Evolutionary conservation across 768 basidiomycete genomes (phyloP), one percentile per base, ranked within the genome.

Genomic region (Naganishia randhawae): DNA sequence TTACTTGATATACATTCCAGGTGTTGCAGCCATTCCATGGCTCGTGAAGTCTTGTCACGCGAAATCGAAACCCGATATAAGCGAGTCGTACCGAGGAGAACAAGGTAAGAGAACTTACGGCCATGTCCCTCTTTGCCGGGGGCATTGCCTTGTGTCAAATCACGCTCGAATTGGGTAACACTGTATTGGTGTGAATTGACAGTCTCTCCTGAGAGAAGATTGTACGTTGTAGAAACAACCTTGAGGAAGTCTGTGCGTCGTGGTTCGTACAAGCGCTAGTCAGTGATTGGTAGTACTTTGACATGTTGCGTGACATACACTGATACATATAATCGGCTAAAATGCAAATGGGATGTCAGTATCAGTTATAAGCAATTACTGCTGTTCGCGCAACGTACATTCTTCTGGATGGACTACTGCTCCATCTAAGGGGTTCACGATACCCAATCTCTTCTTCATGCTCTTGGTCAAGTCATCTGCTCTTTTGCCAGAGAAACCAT

Each of bases 221-320:
- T 85, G 82, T 96, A 97, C 76, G 89, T 89, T 1, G 95, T 99
- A 8, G 92, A 92, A 45, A 99, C 96, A 51, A 99, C 95, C 81
- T 99, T 99, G 75, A 99, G 84, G 86, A 97, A 98, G 81, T 98
- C 77, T 98, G 54, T 32, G 16, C 6, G 33, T 22, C 31, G 11
- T 10, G 6, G 50, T 50, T 25, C 48, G 31, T 31, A 32, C 10
- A 10, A 9, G n/a, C 5, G 22, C 9, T 10, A 52, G 31, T 29
- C 14, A 33, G 51, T 32, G 51, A 31, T 13, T 31, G 29, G n/a
- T 10, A 32, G 5, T 39, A 9, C 63, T 22, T 22, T 61, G n/a
- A 48, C 19, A 11, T 7, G 7, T 13, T 48, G n/a, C 45, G 3
- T 4, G n/a, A 72, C 77, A 63, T 50, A 80, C 78, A 76, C 68